A percentile compares a stretch with the other conserved stretches of the same genome.
These are phyloP conservation scores for Pseudofabraea citricarpa DNA, from an alignment of 2,329 filamentous ascomycete genomes.

Conservation along the genomic window DNA sequence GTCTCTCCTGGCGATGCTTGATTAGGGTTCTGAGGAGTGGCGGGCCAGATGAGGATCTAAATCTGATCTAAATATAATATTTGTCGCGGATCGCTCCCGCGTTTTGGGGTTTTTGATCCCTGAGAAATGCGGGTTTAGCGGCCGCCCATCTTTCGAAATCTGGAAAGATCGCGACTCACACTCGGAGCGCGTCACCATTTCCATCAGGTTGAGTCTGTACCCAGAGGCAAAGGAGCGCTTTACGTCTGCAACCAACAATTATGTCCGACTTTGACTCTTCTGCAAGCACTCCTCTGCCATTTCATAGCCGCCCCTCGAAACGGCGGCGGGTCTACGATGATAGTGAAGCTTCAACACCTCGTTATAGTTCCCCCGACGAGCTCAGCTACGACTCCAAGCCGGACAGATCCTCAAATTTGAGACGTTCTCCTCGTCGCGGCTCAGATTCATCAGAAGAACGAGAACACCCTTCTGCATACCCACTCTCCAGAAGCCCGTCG, in stretches of 20 bases:
- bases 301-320: constrained; percentile 14
- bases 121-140: too few species aligned
- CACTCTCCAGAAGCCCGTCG: constrained; percentile 15
- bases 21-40: too few species aligned
- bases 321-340: constrained; percentile 30
- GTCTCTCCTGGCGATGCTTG: too few species aligned
- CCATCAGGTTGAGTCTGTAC: too few species aligned
- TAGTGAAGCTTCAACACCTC: constrained; percentile 33
- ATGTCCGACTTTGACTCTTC: constrained; percentile 25
- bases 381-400: constrained; percentile 23
- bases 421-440: constrained; percentile 12
- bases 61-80: too few species aligned
- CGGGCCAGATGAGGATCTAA: too few species aligned
- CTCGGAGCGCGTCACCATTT: too few species aligned
- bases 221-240: too few species aligned
- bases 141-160: too few species aligned
- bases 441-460: constrained; percentile 19
- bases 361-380: constrained; percentile 43
- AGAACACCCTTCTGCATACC: constrained; percentile 7
- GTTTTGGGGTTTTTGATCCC: too few species aligned
- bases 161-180: too few species aligned
- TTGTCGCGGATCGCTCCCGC: too few species aligned
- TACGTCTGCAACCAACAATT: background rate
- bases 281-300: constrained; percentile 12
- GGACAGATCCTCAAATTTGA: constrained; percentile 27